A percentile compares a stretch with the other conserved stretches of the same genome.
These are phyloP conservation scores for Trematosphaeria pertusa DNA, from an alignment of 2,329 filamentous ascomycete genomes.

Conservation along the genomic window DNA sequence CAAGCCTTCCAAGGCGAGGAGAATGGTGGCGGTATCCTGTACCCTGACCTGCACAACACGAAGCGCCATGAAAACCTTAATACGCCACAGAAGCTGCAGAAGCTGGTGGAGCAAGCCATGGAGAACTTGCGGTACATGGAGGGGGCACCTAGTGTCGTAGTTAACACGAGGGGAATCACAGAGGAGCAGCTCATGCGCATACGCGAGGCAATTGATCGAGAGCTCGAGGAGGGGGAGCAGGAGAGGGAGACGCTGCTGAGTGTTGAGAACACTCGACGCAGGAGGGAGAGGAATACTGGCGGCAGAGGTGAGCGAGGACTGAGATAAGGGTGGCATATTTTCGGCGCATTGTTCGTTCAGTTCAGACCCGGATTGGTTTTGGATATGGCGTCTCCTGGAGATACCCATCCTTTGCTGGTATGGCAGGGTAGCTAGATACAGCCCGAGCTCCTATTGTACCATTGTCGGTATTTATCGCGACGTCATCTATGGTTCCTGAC, in stretches of 20 bases:
- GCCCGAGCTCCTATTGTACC: too few relatives aligned
- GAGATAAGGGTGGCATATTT: conserved; percentile 10
- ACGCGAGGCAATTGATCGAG: conserved; percentile 72
- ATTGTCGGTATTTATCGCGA: too few relatives aligned
- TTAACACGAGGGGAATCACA: conserved; percentile 82
- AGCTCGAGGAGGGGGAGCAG: conserved; percentile 69
- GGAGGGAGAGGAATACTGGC: conserved; percentile 54
- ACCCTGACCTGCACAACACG: conserved; percentile 86
- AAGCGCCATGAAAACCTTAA: conserved; percentile 77
- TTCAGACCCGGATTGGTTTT: too few relatives aligned
- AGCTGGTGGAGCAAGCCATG: conserved; percentile 77
- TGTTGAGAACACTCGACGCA: conserved; percentile 53
- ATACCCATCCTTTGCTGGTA: too few relatives aligned
- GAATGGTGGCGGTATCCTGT: conserved; percentile 72
- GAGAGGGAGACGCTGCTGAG: conserved; percentile 65
- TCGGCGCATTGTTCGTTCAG: too few relatives aligned
- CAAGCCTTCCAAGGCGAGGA: conserved; percentile 83
- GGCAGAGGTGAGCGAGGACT: conserved; percentile 51
- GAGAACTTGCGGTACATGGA: conserved; percentile 88
- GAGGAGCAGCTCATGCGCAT: conserved; percentile 66
- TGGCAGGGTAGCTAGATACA: too few relatives aligned
- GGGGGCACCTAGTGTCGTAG: conserved; percentile 74
- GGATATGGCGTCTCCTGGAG: too few relatives aligned
- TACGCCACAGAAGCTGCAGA: conserved; percentile 74
- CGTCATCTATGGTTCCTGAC: too few relatives aligned